Percentiles rank a stretch among this genome's conserved stretches.
Conservation (phyloP, 768 basidiomycete species). For the Rhizopogon vulgaris region DNA sequence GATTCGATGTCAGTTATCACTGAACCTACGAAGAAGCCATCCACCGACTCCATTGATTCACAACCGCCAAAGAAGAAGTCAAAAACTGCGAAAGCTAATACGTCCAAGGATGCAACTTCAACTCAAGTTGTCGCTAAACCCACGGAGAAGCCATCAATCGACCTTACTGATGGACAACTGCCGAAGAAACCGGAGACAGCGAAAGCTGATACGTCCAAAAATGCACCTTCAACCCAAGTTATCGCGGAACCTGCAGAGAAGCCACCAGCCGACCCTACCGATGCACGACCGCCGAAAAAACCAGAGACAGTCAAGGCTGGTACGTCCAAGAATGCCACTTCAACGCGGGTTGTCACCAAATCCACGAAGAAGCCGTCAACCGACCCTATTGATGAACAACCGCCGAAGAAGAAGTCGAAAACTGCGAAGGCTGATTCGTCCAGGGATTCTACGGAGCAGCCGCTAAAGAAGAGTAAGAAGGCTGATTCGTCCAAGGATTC, state of each 20-base stretch:
- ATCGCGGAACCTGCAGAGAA: too few species aligned
- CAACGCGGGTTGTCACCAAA: neutral
- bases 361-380: slow-evolving; percentile 6
- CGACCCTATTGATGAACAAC: neutral
- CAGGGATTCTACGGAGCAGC: slow-evolving; percentile 1
- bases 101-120: neutral
- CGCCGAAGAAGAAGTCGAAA: neutral
- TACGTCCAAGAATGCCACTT: neutral
- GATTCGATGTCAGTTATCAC: neutral
- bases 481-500: neutral
- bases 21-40: neutral
- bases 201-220: neutral
- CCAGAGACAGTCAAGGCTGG: slow-evolving; percentile 1
- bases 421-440: slow-evolving; percentile 8
- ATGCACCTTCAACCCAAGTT: neutral
- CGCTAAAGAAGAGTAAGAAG: slow-evolving; percentile 7
- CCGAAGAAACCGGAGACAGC: neutral
- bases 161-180: too few species aligned
- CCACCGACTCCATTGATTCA: neutral
- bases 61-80: slow-evolving; percentile 1
- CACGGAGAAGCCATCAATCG: slow-evolving; percentile 1
- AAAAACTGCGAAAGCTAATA: neutral
- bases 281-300: neutral
- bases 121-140: neutral
- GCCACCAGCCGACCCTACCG: too few species aligned